Percentiles rank a stretch among this genome's conserved stretches.
phyloP scores from a whole-genome alignment of 2,329 filamentous ascomycete genomes.

The Aureobasidium pullulans region DNA sequence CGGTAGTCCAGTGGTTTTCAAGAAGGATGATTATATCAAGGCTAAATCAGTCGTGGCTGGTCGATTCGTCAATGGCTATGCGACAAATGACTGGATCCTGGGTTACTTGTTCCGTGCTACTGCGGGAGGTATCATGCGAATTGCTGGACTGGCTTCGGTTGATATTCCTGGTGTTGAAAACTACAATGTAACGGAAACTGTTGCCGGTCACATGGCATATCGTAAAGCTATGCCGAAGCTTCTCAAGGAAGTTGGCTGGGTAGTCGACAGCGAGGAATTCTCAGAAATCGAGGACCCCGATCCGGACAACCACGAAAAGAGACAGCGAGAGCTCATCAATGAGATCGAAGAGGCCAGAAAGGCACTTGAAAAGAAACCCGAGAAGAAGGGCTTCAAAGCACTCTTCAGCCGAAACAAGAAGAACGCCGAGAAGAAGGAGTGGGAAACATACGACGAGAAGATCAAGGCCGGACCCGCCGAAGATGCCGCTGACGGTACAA shows the following conservation, averaged over 20 bases:
- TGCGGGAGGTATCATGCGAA: conserved; percentile 78
- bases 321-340: conserved; percentile 87
- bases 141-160: conserved; percentile 75
- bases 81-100: conserved; percentile 93
- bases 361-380: conserved; percentile 70
- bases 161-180: conserved; percentile 82
- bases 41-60: conserved; percentile 79
- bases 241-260: conserved; percentile 81
- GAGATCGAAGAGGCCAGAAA: conserved; percentile 93
- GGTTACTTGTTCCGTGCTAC: conserved; percentile 91
- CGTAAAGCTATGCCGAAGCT: conserved; percentile 84
- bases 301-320: conserved; percentile 79
- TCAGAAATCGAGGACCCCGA: conserved; percentile 95
- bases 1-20: conserved; percentile 84
- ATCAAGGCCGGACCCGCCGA: conserved; percentile 35
- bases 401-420: conserved; percentile 81
- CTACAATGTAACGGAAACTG: conserved; percentile 71
- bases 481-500: conserved; percentile 39
- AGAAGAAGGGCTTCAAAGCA: conserved; percentile 59
- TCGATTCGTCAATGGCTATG: conserved; percentile 91
- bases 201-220: conserved; percentile 94
- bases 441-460: conserved; percentile 85
- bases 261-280: conserved; percentile 88
- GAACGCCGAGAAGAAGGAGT: conserved; percentile 69
- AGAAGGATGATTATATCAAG: conserved; percentile 78